Evolutionary conservation across 202 grass and related monocot species (phyloP).

Genomic region (Panicum virgatum): DNA sequence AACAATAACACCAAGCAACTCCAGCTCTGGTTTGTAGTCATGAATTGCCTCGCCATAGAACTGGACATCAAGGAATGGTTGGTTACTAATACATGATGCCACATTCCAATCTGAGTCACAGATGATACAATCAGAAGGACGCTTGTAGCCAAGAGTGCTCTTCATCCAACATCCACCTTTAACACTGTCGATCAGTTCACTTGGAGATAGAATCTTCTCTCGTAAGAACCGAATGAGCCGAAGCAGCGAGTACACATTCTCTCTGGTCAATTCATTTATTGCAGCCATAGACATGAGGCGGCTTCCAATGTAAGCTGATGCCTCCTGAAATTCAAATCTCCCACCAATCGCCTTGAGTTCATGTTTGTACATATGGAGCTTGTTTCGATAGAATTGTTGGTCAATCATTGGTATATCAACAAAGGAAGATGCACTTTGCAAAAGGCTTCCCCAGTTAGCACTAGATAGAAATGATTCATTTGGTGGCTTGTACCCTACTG

Average conservation of each 20-base stretch:
- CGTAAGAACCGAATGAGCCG: conserved; percentile 58
- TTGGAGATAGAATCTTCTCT: conserved; percentile 44
- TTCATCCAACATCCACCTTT: conserved; percentile 59
- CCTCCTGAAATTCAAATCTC: conserved; percentile 59
- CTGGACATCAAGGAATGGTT: conserved; percentile 54
- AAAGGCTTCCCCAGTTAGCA: conserved; percentile 51
- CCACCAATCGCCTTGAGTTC: conserved; percentile 58
- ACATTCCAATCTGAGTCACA: conserved; percentile 46
- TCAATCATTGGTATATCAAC: conserved; percentile 84
- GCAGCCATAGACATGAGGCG: conserved; percentile 49
- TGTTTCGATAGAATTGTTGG: conserved; percentile 44
- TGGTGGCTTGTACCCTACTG: conserved; percentile 60
- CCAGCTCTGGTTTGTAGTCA: conserved; percentile 51
- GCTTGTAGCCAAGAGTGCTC: conserved; percentile 43
- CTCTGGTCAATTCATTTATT: conserved; percentile 39
- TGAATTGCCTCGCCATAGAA: conserved; percentile 52
- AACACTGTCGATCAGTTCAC: conserved; percentile 40
- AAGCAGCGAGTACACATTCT: conserved; percentile 55
- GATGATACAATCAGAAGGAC: conserved; percentile 51
- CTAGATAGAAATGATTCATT: conserved; percentile 59
- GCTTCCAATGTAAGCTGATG: conserved; percentile 50
- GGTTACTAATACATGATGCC: conserved; percentile 50
- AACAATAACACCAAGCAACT: conserved; percentile 64
- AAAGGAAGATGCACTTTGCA: conserved; percentile 51
- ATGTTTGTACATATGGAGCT: conserved; percentile 41